A percentile compares a stretch with the other conserved stretches of the same genome.
phyloP scores from a whole-genome alignment of 1,284 basidiomycete species.

The Ceratobasidium sp. region DNA sequence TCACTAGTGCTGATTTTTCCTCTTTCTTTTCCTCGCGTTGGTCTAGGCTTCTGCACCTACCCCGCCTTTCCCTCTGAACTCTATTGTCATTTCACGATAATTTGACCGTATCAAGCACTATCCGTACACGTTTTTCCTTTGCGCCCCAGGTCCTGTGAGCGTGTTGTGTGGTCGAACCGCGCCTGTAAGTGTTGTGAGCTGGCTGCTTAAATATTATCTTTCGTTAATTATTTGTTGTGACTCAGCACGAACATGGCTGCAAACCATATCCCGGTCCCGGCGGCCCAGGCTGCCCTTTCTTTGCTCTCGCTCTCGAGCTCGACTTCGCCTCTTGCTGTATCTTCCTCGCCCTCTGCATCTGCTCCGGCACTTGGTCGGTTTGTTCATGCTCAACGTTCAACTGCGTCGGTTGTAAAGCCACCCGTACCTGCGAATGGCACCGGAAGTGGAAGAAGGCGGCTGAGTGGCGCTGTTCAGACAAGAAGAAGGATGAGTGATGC shows the following conservation, averaged over 20 bases:
- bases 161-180: not conserved
- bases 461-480: slow-evolving; percentile 76
- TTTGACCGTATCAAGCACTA: slow-evolving; percentile 2
- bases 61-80: slow-evolving; percentile 15
- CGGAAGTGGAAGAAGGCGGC: slow-evolving; percentile 63
- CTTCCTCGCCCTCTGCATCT: not conserved
- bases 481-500: slow-evolving; percentile 80
- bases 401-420: slow-evolving; percentile 22
- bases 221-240: slow-evolving; percentile 1
- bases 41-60: not conserved
- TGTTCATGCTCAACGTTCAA: slow-evolving; percentile 19
- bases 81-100: slow-evolving; percentile 27
- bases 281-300: slow-evolving; percentile 35
- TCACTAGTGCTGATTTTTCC: slow-evolving; percentile 9
- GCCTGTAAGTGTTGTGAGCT: slow-evolving; percentile 1
- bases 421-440: slow-evolving; percentile 50
- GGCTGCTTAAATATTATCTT: not conserved
- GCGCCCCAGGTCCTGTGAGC: not conserved
- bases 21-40: too few species aligned
- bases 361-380: slow-evolving; percentile 30
- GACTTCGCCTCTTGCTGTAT: not conserved
- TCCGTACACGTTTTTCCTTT: not conserved
- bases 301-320: slow-evolving; percentile 27
- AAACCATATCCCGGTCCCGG: slow-evolving; percentile 31
- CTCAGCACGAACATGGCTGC: slow-evolving; percentile 8